Evolutionary conservation across 2,329 filamentous ascomycete species (phyloP).

Genomic region (Rutstroemia sp.): DNA sequence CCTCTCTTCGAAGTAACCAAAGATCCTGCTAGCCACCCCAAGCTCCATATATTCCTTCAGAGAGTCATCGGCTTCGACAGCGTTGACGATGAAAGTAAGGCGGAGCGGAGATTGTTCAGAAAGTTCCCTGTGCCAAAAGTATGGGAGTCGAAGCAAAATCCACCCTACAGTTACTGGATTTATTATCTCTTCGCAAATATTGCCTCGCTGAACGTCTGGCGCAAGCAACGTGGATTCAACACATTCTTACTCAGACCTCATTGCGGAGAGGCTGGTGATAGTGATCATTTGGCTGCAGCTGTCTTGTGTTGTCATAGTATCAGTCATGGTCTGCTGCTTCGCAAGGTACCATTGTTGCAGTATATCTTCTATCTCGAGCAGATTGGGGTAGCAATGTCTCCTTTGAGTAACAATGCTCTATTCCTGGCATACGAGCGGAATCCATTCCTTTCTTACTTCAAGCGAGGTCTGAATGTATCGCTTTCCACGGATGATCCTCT

Average conservation of each 20-base stretch:
- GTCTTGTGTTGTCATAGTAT: slow-evolving; percentile 94
- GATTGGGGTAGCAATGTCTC: slow-evolving; percentile 99
- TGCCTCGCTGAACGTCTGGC: slow-evolving; percentile 83
- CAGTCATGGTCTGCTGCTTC: slow-evolving; percentile 83
- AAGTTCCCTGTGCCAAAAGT: slow-evolving; percentile 88
- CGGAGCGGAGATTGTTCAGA: slow-evolving; percentile 85
- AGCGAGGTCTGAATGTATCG: slow-evolving; percentile 88
- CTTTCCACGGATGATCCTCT: slow-evolving; percentile 94
- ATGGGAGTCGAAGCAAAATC: slow-evolving; percentile 91
- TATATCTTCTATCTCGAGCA: slow-evolving; percentile 98
- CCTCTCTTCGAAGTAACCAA: slow-evolving; percentile 92
- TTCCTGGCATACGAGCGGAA: slow-evolving; percentile 97
- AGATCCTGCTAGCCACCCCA: slow-evolving; percentile 78
- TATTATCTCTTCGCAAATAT: slow-evolving; percentile 97
- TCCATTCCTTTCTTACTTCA: slow-evolving; percentile 92
- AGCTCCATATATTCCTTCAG: slow-evolving; percentile 90
- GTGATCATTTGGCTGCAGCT: slow-evolving; percentile 88
- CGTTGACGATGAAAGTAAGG: slow-evolving; percentile 96
- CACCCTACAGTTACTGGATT: slow-evolving; percentile 98
- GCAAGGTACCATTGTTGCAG: slow-evolving; percentile 90
- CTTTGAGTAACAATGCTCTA: slow-evolving; percentile 91
- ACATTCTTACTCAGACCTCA: slow-evolving; percentile 90
- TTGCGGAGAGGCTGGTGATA: slow-evolving; percentile 94
- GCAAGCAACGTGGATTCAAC: slow-evolving; percentile 87
- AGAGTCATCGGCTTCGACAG: slow-evolving; percentile 95